Base-by-base conservation (phyloP, 768 basidiomycete species). In the Termitomyces eurrhizus region DNA sequence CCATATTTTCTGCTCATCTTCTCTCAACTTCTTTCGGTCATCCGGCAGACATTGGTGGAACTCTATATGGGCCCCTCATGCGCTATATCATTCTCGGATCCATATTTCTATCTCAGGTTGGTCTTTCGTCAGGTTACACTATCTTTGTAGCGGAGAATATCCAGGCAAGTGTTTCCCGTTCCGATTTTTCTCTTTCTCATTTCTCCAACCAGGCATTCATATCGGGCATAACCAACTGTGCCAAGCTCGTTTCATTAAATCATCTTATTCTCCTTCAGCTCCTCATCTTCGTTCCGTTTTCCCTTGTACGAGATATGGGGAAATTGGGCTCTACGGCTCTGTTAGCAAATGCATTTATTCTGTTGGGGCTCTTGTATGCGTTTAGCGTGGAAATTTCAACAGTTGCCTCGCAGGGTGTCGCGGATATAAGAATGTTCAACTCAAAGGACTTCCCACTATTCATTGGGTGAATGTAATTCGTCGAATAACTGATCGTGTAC, bases 81-180 rank as follows among this genome's bases (percentile, higher is more conserved):
- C 88, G 97, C 48, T 87, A 89, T 62, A 76, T 86, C 18, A 98
- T 99, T 68, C 83, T 99, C 7, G 78, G 78, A 2, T 95, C 93
- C 13, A 96, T 99, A 69, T 80, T 89, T 0, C 68, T 95, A 21
- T 98, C 95, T 2, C 97, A 95, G 71, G 75, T 95, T 33, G 92
- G 93, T 37, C 94, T 95, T 72, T 89, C 91, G 51, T 69, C 85
- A 35, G 95, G 94, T 14, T 99, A 99, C 73, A 93, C 88, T 13
- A 97, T 98, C 69, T 98, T 98, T 71, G 93, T 98, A 39, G 89
- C 95, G 1, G 86, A 95, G 76, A 97, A 95, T 69, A 80, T 94
- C n/a, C 86, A 83, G 39, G 53, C 29, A 29, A 72, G 82, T 79
- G 63, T 29, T 67, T 7, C 18, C 26, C 60, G 6, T 36, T 36